A percentile compares a stretch with the other conserved stretches of the same genome.
These are phyloP conservation scores for Catunica adiposa DNA, from an alignment of 2,329 filamentous ascomycete species.

Conservation along the genomic window DNA sequence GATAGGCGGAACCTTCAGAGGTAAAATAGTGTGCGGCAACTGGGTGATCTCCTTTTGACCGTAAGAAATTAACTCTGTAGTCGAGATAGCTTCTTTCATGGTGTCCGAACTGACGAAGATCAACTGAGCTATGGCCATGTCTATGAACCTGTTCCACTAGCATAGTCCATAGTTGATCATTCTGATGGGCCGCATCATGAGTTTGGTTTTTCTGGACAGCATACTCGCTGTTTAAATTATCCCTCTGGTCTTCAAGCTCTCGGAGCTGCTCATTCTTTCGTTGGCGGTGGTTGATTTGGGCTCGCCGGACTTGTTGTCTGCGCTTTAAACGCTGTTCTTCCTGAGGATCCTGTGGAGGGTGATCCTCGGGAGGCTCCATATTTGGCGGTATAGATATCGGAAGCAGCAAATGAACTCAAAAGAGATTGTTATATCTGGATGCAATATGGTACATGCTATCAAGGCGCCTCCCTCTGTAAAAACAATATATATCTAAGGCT, in stretches of 20 bases:
- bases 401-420: background rate
- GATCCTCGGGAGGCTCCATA: background rate
- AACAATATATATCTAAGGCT: too few species aligned
- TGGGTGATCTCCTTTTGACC: background rate
- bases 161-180: slow-evolving; percentile 26
- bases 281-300: slow-evolving; percentile 38
- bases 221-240: slow-evolving; percentile 31
- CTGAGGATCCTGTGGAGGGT: background rate
- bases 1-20: background rate
- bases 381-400: background rate
- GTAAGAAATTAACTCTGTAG: background rate
- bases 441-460: background rate
- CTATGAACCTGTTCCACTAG: slow-evolving; percentile 20
- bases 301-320: slow-evolving; percentile 34
- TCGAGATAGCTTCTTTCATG: background rate
- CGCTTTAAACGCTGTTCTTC: slow-evolving; percentile 29
- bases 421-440: background rate
- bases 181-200: slow-evolving; percentile 24
- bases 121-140: slow-evolving; percentile 13
- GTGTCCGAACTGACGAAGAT: background rate
- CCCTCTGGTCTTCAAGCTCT: slow-evolving; percentile 36
- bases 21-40: background rate
- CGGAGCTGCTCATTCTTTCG: slow-evolving; percentile 39
- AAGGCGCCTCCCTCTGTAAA: too few species aligned
- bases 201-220: slow-evolving; percentile 26